Percentiles rank a stretch among this genome's conserved stretches.
phyloP scores from a whole-genome alignment of 345 rosid genomes.

The Eucalyptus grandis region DNA sequence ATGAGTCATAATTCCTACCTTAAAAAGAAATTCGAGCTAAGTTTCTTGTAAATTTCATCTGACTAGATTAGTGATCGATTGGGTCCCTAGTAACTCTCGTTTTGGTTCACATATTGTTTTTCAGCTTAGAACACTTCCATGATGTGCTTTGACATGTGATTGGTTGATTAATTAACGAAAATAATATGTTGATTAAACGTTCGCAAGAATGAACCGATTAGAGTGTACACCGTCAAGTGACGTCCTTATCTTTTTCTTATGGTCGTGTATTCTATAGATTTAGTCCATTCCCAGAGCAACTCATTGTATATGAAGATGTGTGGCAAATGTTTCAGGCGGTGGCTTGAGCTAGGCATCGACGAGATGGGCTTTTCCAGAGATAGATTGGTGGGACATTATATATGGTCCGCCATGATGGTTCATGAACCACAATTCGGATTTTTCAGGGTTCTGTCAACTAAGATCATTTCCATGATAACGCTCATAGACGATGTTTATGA shows the following conservation, averaged over 20 bases:
- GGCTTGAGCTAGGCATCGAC: constrained; percentile 1
- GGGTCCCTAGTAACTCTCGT: background rate
- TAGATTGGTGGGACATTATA: background rate
- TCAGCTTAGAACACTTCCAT: background rate
- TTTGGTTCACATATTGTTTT: background rate
- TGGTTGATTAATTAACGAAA: background rate
- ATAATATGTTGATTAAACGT: background rate
- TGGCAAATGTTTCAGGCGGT: constrained; percentile 3
- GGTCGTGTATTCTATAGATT: background rate
- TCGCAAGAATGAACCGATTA: background rate
- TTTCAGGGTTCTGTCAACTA: background rate
- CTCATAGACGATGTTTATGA: background rate
- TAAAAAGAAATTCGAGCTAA: background rate
- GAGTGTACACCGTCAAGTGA: background rate
- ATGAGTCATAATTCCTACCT: background rate
- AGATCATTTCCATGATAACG: background rate
- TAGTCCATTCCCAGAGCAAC: background rate
- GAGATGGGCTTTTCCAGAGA: background rate
- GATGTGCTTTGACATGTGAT: background rate
- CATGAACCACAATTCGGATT: background rate
- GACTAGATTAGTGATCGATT: background rate
- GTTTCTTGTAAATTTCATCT: background rate
- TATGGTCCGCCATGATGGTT: background rate
- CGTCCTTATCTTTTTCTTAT: background rate
- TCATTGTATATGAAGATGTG: background rate